Evolutionary conservation across 2,329 filamentous ascomycete genomes (phyloP).

Genomic region (Penicillium sp.): DNA sequence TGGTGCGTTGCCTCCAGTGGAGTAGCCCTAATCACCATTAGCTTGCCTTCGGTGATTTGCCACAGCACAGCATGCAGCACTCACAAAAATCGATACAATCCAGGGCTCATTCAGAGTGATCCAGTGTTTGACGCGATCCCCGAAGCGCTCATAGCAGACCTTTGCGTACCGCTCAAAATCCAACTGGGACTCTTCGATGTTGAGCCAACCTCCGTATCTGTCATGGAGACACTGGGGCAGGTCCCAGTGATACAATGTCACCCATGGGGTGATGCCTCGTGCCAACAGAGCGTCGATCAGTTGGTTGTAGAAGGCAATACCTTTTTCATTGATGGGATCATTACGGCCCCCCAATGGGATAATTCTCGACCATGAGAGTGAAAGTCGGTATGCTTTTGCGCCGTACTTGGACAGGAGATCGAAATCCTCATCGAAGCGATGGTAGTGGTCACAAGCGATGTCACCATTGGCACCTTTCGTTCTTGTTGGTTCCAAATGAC

Average conservation of each 20-base stretch:
- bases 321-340: slow-evolving; percentile 40
- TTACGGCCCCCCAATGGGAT: slow-evolving; percentile 40
- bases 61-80: neutral
- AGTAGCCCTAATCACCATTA: slow-evolving; percentile 8
- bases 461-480: slow-evolving; percentile 40
- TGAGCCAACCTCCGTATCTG: slow-evolving; percentile 30
- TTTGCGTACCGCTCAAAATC: slow-evolving; percentile 40
- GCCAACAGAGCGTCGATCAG: slow-evolving; percentile 38
- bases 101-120: slow-evolving; percentile 41
- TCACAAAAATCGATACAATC: slow-evolving; percentile 20
- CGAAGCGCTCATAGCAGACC: slow-evolving; percentile 35
- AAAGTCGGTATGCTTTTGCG: slow-evolving; percentile 34
- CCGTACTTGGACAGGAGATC: slow-evolving; percentile 25
- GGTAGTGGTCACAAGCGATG: slow-evolving; percentile 44
- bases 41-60: neutral
- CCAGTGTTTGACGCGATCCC: slow-evolving; percentile 36
- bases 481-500: slow-evolving; percentile 25
- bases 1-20: slow-evolving; percentile 21
- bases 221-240: slow-evolving; percentile 32
- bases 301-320: slow-evolving; percentile 42
- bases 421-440: slow-evolving; percentile 41
- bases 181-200: slow-evolving; percentile 20
- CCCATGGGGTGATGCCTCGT: slow-evolving; percentile 36
- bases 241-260: slow-evolving; percentile 43
- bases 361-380: slow-evolving; percentile 43